Base-by-base conservation (phyloP, 129 eudicot genomes). In the Helichrysum umbraculigerum region DNA sequence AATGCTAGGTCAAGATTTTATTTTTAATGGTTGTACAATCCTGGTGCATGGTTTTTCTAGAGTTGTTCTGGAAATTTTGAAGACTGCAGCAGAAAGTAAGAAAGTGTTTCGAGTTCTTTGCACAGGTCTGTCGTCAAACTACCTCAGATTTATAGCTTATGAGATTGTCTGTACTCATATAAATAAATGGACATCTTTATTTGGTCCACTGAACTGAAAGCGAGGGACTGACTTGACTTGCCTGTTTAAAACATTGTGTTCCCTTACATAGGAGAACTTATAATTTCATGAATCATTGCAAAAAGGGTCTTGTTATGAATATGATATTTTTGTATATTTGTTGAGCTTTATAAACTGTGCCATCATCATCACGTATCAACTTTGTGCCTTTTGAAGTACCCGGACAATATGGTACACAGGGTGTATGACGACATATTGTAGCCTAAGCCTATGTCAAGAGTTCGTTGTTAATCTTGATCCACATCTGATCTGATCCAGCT, bases 11-110 rank as follows among this genome's bases (percentile, higher is more conserved):
- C 97, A 94, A 78, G 98, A 94, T 75, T 94, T 94, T 75, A 89
- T 94, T n/a, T 91, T 86, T 22, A 96, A 89, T 81, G 98, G 98
- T n/a, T 94, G 98, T 73, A 94, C 98, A 47, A 94, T 94, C 74
- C 85, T 94, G 76, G 98, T 94, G 58, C 98, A 94, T 75, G 98
- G 98, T 84, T 94, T 91, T 85, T 94, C 97, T 34, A 79, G 97
- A 81, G 98, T 94, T 1, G 98, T 94, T 61, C 78, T 94, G 79
- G 97, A 91, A 81, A 86, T 89, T 41, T 79, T 91, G 85, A 94
- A 87, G 82, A 81, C 93, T 34, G 97, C 98, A 51, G 98, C 97
- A 2, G 80, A 84, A 78, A 94, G 78, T 52, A 86, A 88, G 76
- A 94, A 94, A 82, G 82, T 78, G 20, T 94, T 94, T 63, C 92